A percentile compares a stretch with the other conserved stretches of the same genome.
Conservation (phyloP, 331 rosid genomes). For the Dryas integrifolia region DNA sequence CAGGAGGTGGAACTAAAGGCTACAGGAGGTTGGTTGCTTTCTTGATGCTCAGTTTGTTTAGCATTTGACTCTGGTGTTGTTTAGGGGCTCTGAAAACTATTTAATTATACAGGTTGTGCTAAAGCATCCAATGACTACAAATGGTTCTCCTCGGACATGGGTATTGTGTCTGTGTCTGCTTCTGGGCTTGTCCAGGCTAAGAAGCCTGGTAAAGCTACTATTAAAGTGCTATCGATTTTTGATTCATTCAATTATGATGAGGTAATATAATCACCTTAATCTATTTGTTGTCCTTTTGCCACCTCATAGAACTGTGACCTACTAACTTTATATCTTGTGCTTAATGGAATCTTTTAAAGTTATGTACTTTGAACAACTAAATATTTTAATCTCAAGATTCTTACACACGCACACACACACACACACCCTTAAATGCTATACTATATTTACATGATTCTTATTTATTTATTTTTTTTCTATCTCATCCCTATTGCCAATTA, state of each 20-base stretch:
- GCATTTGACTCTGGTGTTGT: constrained; percentile 23
- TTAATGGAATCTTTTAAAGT: background rate
- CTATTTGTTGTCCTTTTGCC: constrained; percentile 7
- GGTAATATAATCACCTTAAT: constrained; percentile 46
- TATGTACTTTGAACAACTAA: constrained; percentile 5
- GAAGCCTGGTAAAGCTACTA: constrained; percentile 83
- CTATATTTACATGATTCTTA: background rate
- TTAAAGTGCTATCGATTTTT: constrained; percentile 63
- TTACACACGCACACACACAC: background rate
- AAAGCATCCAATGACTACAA: constrained; percentile 64
- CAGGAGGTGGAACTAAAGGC: constrained; percentile 82
- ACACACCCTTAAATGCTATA: constrained; percentile 8
- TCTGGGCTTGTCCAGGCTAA: constrained; percentile 85
- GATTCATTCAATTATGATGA: constrained; percentile 81
- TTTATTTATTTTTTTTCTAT: background rate
- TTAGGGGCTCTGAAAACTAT: constrained; percentile 21
- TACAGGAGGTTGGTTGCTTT: constrained; percentile 68
- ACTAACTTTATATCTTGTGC: background rate
- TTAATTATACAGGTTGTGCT: constrained; percentile 67
- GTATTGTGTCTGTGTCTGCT: constrained; percentile 63
- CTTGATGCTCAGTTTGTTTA: constrained; percentile 27
- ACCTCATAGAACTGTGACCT: background rate
- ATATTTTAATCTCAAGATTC: background rate
- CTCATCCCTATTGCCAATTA: background rate
- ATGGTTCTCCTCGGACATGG: constrained; percentile 79